phyloP scores from a whole-genome alignment of 2,329 filamentous ascomycete genomes.

The Aspergillus clavatus region DNA sequence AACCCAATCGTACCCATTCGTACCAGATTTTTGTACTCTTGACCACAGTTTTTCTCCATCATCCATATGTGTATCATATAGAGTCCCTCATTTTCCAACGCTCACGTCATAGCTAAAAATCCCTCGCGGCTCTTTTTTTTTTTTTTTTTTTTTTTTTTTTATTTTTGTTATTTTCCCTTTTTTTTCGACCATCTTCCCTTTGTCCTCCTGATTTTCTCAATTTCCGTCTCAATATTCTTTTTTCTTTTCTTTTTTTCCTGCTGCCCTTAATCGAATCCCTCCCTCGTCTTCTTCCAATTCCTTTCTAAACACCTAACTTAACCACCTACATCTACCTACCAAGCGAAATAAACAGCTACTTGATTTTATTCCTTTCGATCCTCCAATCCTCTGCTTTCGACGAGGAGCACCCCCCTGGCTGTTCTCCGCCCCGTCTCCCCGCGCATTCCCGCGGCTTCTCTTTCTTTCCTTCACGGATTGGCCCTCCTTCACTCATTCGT shows the following conservation, averaged over 20 bases:
- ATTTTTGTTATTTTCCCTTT: too few species aligned
- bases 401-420: background rate
- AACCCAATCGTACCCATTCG: background rate
- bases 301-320: too few species aligned
- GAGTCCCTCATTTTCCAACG: conserved; percentile 5
- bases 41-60: conserved; percentile 1
- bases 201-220: background rate
- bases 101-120: conserved; percentile 28
- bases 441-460: conserved; percentile 1
- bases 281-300: background rate
- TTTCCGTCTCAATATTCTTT: background rate
- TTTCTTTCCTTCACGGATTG: background rate
- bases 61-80: background rate
- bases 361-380: background rate
- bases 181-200: conserved; percentile 7
- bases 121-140: conserved; percentile 21
- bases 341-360: background rate
- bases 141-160: too few species aligned
- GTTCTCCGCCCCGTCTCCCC: background rate
- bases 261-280: background rate
- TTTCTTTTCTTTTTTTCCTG: background rate
- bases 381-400: background rate
- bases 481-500: background rate
- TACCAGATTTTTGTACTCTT: background rate
- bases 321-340: background rate